Evolutionary conservation across 768 basidiomycete species (phyloP).

Genomic region (Termitomyces sp.): DNA sequence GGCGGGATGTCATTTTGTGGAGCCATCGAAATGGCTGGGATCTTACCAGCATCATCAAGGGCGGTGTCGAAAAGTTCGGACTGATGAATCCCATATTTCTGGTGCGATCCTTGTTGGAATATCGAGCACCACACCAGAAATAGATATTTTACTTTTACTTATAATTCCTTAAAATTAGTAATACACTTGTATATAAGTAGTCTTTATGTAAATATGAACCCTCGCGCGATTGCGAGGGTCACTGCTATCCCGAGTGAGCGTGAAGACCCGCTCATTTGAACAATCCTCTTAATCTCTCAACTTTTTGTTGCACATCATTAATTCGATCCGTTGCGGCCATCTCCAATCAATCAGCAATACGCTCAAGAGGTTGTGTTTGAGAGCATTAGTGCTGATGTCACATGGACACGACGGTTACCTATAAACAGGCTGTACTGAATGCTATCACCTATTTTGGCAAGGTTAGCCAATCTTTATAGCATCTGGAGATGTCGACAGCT

Average conservation of each 20-base stretch:
- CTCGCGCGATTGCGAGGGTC: no score
- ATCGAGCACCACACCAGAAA: no score
- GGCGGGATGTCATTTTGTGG: constrained; percentile 74
- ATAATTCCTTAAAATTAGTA: no score
- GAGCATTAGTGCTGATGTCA: constrained; percentile 72
- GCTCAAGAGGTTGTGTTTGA: constrained; percentile 71
- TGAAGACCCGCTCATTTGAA: no score
- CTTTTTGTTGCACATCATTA: neutral
- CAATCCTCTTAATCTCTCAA: neutral
- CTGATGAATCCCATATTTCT: constrained; percentile 73
- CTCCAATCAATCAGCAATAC: constrained; percentile 70
- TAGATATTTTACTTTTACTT: no score
- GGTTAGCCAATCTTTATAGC: constrained; percentile 23
- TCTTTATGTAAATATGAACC: no score
- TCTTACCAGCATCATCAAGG: constrained; percentile 70
- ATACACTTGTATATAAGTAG: no score
- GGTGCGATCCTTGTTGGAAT: no score
- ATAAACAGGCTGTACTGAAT: constrained; percentile 76
- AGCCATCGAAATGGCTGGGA: constrained; percentile 77
- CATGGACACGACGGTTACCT: constrained; percentile 79
- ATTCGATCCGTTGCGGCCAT: constrained; percentile 38
- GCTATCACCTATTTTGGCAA: constrained; percentile 70
- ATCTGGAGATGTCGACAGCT: neutral
- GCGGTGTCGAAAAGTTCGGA: constrained; percentile 67
- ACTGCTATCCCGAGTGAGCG: no score